Percentiles rank a stretch among this genome's conserved stretches.
phyloP scores from a whole-genome alignment of 2,329 filamentous ascomycete genomes.

The Colletotrichum cuscutae region DNA sequence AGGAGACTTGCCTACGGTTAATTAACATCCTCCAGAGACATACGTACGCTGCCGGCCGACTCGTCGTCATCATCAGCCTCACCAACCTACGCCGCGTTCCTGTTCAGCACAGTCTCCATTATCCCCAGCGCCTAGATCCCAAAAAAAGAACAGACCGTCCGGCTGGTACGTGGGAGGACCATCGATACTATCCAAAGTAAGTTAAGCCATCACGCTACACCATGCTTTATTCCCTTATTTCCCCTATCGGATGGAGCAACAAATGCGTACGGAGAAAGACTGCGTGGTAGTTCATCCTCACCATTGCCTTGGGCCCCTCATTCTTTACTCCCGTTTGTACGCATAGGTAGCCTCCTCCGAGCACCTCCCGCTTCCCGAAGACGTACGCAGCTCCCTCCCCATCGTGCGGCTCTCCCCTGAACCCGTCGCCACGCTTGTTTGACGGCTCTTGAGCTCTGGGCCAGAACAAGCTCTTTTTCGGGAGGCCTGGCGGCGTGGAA shows the following conservation, averaged over 20 bases:
- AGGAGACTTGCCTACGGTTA: neutral
- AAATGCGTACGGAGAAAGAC: neutral
- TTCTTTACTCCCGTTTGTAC: neutral
- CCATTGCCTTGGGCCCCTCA: conserved; percentile 11
- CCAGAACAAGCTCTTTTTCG: conserved; percentile 10
- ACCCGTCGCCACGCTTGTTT: neutral
- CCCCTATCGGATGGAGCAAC: conserved; percentile 4
- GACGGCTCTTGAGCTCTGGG: neutral
- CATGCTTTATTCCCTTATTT: neutral
- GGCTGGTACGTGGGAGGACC: neutral
- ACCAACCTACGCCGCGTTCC: conserved; percentile 7
- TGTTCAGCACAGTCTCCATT: neutral
- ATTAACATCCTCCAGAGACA: conserved; percentile 14
- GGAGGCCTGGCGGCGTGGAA: neutral
- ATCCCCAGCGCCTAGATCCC: neutral
- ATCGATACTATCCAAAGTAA: neutral
- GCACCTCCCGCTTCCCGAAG: conserved; percentile 25
- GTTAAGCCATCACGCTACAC: conserved; percentile 8
- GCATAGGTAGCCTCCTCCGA: neutral
- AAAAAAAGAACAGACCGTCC: conserved; percentile 16
- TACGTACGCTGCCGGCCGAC: conserved; percentile 5
- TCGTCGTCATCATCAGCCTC: conserved; percentile 30
- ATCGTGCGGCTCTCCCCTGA: conserved; percentile 10
- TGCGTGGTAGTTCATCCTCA: neutral
- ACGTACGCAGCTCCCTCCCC: conserved; percentile 12